A percentile compares a stretch with the other conserved stretches of the same genome.
Conservation (phyloP, 2,329 filamentous ascomycete genomes). For the Exserohilum rostratum region DNA sequence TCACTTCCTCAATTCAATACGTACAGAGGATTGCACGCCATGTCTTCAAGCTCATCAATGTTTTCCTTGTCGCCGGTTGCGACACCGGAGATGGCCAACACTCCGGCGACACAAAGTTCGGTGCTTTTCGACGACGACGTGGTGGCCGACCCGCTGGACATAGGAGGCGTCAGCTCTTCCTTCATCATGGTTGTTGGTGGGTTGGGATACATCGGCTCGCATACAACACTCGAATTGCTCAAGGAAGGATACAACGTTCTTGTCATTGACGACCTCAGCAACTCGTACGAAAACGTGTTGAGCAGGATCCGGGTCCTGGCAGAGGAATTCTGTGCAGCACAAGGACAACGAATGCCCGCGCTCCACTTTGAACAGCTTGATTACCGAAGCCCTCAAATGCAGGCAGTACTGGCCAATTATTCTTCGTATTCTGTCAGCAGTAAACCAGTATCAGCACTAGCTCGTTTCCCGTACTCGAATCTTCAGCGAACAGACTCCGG, state of each 20-base stretch:
- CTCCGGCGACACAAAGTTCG: slow-evolving; percentile 55
- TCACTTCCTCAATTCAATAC: slow-evolving; percentile 24
- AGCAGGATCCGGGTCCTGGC: slow-evolving; percentile 46
- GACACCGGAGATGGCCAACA: slow-evolving; percentile 42
- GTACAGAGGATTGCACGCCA: slow-evolving; percentile 27
- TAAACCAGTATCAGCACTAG: slow-evolving; percentile 18
- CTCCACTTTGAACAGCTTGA: slow-evolving; percentile 57
- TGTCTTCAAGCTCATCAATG: slow-evolving; percentile 38
- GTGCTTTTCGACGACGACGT: slow-evolving; percentile 57
- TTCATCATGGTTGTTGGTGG: slow-evolving; percentile 61
- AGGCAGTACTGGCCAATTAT: slow-evolving; percentile 53
- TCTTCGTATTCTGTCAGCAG: slow-evolving; percentile 31
- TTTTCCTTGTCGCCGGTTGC: slow-evolving; percentile 34
- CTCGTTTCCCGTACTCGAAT: slow-evolving; percentile 36
- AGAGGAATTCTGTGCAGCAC: slow-evolving; percentile 46
- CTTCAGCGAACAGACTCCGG: slow-evolving; percentile 41
- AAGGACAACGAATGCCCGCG: slow-evolving; percentile 51
- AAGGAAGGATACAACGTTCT: slow-evolving; percentile 62
- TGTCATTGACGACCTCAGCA: slow-evolving; percentile 54
- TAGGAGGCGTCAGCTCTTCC: slow-evolving; percentile 44
- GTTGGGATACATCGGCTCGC: slow-evolving; percentile 63
- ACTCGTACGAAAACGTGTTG: slow-evolving; percentile 51
- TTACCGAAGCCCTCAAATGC: slow-evolving; percentile 54
- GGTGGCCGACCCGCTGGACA: slow-evolving; percentile 50
- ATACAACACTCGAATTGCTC: slow-evolving; percentile 61